Conservation (phyloP, 208 protist genomes). For the Leishmania braziliensis region DNA sequence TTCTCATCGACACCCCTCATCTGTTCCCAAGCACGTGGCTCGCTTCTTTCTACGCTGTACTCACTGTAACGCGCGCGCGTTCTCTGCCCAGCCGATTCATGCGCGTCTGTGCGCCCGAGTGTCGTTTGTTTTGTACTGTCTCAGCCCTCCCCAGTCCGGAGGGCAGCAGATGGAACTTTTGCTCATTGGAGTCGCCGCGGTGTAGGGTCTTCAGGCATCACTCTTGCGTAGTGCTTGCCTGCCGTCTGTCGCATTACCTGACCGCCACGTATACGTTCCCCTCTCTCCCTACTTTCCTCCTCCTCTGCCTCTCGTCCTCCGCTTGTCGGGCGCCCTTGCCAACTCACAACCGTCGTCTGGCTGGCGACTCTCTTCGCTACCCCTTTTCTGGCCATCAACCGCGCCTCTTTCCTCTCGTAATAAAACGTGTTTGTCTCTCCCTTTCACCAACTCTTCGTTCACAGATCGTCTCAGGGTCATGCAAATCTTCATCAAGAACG, state of each 20-base stretch:
- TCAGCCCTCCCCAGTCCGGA: neutral
- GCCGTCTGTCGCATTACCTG: neutral
- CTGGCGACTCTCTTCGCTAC: neutral
- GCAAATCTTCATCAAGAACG: conserved; percentile 95
- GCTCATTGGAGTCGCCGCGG: neutral
- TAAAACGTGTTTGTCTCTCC: neutral
- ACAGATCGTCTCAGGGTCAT: conserved; percentile 45
- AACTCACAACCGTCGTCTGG: neutral
- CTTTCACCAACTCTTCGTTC: neutral
- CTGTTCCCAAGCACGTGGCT: neutral
- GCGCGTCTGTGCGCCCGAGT: neutral
- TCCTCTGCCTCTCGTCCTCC: neutral
- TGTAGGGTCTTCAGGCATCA: neutral
- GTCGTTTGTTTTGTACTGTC: neutral
- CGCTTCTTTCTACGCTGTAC: neutral
- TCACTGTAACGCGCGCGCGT: neutral
- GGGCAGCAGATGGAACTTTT: neutral
- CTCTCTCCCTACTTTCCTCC: neutral
- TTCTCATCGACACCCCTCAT: neutral
- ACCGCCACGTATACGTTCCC: neutral
- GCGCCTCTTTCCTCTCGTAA: neutral
- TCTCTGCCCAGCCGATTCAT: neutral
- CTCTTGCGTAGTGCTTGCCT: neutral
- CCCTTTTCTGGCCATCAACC: neutral
- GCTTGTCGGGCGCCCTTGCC: neutral